phyloP scores from a whole-genome alignment of 139 green algal species.

The Chlorella sp. region DNA sequence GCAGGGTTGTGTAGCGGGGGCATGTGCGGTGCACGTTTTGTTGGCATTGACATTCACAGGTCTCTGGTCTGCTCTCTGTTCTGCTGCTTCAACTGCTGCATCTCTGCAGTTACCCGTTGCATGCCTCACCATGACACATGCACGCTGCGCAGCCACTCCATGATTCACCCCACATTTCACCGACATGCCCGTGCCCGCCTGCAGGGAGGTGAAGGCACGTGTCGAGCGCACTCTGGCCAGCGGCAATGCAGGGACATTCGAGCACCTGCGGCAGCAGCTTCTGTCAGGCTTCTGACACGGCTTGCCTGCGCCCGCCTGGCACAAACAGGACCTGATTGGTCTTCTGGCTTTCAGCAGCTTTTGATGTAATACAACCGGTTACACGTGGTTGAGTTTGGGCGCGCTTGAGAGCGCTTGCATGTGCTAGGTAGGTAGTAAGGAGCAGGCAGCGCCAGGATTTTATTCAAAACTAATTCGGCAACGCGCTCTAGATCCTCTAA shows the following conservation, averaged over 20 bases:
- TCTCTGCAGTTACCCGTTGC: not conserved
- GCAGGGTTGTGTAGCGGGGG: not conserved
- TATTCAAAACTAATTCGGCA: too few species aligned
- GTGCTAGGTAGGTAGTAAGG: too few species aligned
- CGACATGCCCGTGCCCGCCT: not conserved
- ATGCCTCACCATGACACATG: not conserved
- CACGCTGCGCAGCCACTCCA: too few species aligned
- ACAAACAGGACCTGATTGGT: too few species aligned
- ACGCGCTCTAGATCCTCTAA: too few species aligned
- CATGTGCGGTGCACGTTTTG: not conserved
- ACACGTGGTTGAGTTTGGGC: too few species aligned
- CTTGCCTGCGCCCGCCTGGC: too few species aligned
- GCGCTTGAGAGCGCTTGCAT: too few species aligned
- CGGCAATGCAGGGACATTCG: not conserved
- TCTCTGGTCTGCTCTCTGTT: not conserved
- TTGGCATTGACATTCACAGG: not conserved
- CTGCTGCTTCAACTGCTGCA: not conserved
- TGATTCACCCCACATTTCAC: not conserved
- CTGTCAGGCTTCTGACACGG: not conserved
- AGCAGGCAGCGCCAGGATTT: too few species aligned
- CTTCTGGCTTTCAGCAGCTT: too few species aligned
- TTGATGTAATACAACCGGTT: too few species aligned
- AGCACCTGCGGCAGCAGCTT: not conserved
- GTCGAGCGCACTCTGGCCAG: not conserved
- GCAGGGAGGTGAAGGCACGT: constrained; percentile 1